Conservation (phyloP, 2,329 filamentous ascomycete genomes). For the Clonostachys sp. region DNA sequence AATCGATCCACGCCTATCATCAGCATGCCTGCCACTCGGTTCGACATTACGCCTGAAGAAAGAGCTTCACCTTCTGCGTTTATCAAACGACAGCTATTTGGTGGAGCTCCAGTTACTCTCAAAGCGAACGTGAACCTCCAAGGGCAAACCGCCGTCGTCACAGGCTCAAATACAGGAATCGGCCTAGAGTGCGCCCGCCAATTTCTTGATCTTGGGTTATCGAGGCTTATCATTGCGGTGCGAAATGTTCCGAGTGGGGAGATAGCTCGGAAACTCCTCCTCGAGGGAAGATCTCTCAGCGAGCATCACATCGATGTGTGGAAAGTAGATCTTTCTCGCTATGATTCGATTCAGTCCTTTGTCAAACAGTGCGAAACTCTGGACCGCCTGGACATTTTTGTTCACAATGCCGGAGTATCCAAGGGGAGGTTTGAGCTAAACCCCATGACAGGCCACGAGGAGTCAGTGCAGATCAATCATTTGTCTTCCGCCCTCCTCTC, state of each 20-base stretch:
- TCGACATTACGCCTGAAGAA: neutral
- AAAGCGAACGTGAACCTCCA: neutral
- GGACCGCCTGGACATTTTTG: constrained; percentile 33
- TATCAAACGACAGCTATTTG: neutral
- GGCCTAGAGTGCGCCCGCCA: constrained; percentile 35
- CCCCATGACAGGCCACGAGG: constrained; percentile 27
- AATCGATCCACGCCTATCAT: neutral
- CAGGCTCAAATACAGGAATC: constrained; percentile 36
- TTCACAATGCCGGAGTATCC: constrained; percentile 33
- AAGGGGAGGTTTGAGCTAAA: constrained; percentile 8
- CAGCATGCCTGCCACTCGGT: neutral
- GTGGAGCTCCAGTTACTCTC: neutral
- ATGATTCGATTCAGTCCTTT: constrained; percentile 34
- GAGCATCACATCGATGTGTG: constrained; percentile 24
- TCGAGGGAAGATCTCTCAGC: neutral
- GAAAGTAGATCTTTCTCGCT: constrained; percentile 35
- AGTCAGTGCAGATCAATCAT: constrained; percentile 32
- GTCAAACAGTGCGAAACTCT: constrained; percentile 21
- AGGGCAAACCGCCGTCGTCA: constrained; percentile 32
- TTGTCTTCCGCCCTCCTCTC: constrained; percentile 23
- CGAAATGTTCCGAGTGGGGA: constrained; percentile 31
- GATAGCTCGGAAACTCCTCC: constrained; percentile 24
- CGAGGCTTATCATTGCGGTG: constrained; percentile 33
- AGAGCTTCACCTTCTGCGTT: neutral
- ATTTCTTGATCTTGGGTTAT: constrained; percentile 25